Evolutionary conservation across 2,329 filamentous ascomycete genomes (phyloP), one percentile per base, ranked within the genome.

Genomic region (Alternaria sp.): DNA sequence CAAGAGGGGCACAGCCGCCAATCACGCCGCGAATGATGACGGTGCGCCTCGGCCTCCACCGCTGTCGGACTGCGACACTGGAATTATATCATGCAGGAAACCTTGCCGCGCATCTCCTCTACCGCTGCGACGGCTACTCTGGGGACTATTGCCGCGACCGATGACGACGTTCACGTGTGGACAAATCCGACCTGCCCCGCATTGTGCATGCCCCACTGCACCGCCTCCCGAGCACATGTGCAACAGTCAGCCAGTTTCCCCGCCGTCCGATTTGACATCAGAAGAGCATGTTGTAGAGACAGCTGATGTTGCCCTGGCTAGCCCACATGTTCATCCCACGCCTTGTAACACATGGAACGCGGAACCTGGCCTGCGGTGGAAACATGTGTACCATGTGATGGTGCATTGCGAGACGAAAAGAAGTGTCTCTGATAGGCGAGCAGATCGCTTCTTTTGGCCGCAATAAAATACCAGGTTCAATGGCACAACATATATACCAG

Each of bases 21-120:
- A 72, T 72, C 66, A 70, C 48, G 58, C 37, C 34, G 61, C 59
- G 26, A 54, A 31, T 68, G 63, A 72, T 73, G 66, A 71, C 65
- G 54, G 67, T 42, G 28, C 42, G 44, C 28, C 48, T 63, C 62
- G 59, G 59, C 58, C 61, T 52, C 50, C 58, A 51, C 24, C 54
- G 63, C 54, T 51, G 54, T 49, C 46, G 52, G 45, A 39, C 49
- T 54, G 42, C 54, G n/a, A 45, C 51, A 34, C 17, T 46, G 42
- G 24, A 44, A 51, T 34, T 40, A 26, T n/a, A 48, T 24, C 34
- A 14, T 49, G 56, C 54, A 59, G 34, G 31, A 39, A 56, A 40
- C 37, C 45, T 48, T 55, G 50, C 54, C 45, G 56, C 51, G 44
- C 26, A 61, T 60, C 46, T 56, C 21, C 13, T 23, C 21, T 39